phyloP scores from a whole-genome alignment of 2,329 filamentous ascomycete species.

The Xylariaceae sp. region DNA sequence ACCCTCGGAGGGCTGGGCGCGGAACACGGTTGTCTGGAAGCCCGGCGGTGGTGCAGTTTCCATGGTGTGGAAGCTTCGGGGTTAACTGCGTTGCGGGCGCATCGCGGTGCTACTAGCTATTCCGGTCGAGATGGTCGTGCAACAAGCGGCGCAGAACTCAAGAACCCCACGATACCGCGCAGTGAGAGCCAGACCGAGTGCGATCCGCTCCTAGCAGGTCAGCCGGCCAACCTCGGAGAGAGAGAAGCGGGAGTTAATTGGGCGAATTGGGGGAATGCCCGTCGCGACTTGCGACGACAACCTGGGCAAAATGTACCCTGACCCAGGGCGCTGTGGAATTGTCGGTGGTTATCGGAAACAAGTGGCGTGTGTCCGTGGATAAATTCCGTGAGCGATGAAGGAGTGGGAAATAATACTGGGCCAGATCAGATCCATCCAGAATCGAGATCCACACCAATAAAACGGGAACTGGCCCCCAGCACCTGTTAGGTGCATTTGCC shows the following conservation, averaged over 20 bases:
- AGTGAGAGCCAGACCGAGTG: neutral
- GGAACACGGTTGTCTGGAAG: conserved; percentile 37
- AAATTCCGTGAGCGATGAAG: conserved; percentile 19
- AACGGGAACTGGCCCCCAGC: too few relatives aligned
- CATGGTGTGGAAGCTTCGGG: conserved; percentile 29
- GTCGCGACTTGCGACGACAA: neutral
- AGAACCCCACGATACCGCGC: neutral
- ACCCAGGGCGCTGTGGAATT: conserved; percentile 8
- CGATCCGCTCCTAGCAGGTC: conserved; percentile 1
- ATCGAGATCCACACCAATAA: neutral
- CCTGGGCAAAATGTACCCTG: conserved; percentile 6
- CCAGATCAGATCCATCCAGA: conserved; percentile 16
- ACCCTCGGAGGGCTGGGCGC: conserved; percentile 35
- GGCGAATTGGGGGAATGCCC: neutral
- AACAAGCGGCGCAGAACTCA: conserved; percentile 1
- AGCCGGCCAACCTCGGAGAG: neutral
- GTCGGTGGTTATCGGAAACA: conserved; percentile 23
- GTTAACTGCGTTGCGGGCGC: conserved; percentile 20
- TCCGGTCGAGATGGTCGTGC: conserved; percentile 1
- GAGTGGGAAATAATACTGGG: conserved; percentile 7
- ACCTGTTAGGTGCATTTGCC: too few relatives aligned
- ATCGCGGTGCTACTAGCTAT: neutral
- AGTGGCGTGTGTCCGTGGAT: conserved; percentile 23
- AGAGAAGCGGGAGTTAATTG: conserved; percentile 1
- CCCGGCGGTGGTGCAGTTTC: conserved; percentile 30